Percentiles rank a stretch among this genome's conserved stretches.
Conservation (phyloP, 805 yeast genomes). For the Babjeviella inositovora region DNA sequence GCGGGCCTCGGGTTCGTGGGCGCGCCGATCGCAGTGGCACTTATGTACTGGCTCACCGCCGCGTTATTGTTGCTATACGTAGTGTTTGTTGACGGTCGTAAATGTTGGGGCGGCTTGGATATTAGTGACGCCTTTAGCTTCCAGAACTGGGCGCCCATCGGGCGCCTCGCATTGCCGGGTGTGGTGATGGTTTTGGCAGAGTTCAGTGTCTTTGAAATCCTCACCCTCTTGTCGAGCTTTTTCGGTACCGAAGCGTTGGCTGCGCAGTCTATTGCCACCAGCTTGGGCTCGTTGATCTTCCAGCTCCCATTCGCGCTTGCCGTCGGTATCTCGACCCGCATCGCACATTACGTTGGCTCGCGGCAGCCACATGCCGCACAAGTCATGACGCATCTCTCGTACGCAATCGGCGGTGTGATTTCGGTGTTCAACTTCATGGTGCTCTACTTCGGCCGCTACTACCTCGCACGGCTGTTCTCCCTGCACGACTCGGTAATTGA, state of each 20-base stretch:
- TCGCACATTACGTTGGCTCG: conserved; percentile 38
- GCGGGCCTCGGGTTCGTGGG: conserved; percentile 30
- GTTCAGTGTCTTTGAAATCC: conserved; percentile 35
- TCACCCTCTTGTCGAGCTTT: conserved; percentile 30
- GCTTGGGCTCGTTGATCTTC: conserved; percentile 29
- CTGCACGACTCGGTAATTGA: too few species aligned
- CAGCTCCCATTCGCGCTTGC: conserved; percentile 36
- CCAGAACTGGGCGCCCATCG: conserved; percentile 24
- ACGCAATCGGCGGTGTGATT: conserved; percentile 10
- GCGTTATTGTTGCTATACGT: conserved; percentile 14
- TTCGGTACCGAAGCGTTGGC: conserved; percentile 32
- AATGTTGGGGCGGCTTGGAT: conserved; percentile 13
- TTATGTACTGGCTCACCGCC: conserved; percentile 30
- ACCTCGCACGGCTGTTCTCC: conserved; percentile 23
- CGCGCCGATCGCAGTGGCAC: conserved; percentile 33
- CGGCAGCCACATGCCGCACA: conserved; percentile 18
- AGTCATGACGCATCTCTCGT: conserved; percentile 16
- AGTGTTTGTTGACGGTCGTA: conserved; percentile 16
- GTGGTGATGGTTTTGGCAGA: conserved; percentile 40
- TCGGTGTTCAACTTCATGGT: conserved; percentile 21
- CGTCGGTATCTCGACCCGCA: conserved; percentile 32
- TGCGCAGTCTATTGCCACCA: conserved; percentile 32
- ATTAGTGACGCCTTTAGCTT: conserved; percentile 8
- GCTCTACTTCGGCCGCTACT: conserved; percentile 16
- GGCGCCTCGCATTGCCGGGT: conserved; percentile 31